Evolutionary conservation across 106 monocot species (phyloP).

Genomic region (Platanthera zijinensis): DNA sequence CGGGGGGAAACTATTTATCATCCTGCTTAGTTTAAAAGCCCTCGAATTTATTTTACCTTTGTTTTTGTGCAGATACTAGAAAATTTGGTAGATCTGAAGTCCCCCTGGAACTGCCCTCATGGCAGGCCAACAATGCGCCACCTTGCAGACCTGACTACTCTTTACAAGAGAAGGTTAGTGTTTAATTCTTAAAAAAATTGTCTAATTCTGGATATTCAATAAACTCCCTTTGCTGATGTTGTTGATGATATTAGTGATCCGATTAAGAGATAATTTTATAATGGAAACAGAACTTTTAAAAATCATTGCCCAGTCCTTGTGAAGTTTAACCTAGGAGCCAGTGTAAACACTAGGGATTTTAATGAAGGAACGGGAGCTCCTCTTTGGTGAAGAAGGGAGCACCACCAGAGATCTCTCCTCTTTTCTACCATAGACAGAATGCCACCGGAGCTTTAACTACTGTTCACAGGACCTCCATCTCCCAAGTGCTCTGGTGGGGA

Average conservation of each 20-base stretch:
- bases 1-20: background rate
- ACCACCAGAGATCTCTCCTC: too few species aligned
- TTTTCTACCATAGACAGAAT: too few species aligned
- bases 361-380: too few species aligned
- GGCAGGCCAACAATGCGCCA: slow-evolving; percentile 99
- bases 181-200: background rate
- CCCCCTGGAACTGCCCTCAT: slow-evolving; percentile 99
- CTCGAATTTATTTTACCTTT: background rate
- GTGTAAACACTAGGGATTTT: too few species aligned
- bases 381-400: too few species aligned
- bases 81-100: slow-evolving; percentile 63
- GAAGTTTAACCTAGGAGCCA: too few species aligned
- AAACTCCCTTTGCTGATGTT: background rate
- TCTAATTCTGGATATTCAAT: background rate
- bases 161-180: slow-evolving; percentile 22
- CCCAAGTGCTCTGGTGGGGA: too few species aligned
- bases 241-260: background rate
- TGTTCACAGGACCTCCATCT: too few species aligned
- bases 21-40: background rate
- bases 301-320: background rate
- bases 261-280: background rate
- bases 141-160: slow-evolving; percentile 51
- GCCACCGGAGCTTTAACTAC: too few species aligned
- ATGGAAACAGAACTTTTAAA: background rate
- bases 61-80: slow-evolving; percentile 52